These are phyloP conservation scores for Deinandra increscens DNA, from an alignment of 129 eudicot genomes.

Conservation along the genomic window DNA sequence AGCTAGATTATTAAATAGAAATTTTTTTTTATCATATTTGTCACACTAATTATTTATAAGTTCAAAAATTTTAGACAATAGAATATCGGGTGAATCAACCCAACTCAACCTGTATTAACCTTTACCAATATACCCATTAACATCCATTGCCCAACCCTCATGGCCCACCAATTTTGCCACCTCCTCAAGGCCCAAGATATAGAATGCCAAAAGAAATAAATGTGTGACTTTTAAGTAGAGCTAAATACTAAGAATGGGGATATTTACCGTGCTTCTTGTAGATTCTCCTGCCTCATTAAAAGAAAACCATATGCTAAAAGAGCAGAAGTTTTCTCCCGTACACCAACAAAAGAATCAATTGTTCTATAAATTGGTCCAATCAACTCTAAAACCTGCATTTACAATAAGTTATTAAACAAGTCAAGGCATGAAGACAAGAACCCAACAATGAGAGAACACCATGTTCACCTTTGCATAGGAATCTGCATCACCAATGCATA, in stretches of 20 bases:
- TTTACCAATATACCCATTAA: background rate
- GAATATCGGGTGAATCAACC: background rate
- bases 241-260: slow-evolving; percentile 5
- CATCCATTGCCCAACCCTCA: background rate
- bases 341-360: slow-evolving; percentile 88
- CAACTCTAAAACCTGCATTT: slow-evolving; percentile 86
- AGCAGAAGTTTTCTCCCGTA: slow-evolving; percentile 77
- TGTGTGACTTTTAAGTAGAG: slow-evolving; percentile 4
- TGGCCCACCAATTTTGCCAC: slow-evolving; percentile 10
- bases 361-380: slow-evolving; percentile 68
- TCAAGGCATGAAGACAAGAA: background rate
- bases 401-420: background rate
- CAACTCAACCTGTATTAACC: background rate
- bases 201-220: background rate
- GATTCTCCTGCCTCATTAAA: slow-evolving; percentile 87
- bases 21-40: background rate
- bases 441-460: slow-evolving; percentile 1
- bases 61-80: background rate
- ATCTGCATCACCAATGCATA: slow-evolving; percentile 92
- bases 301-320: slow-evolving; percentile 87
- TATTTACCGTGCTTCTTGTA: slow-evolving; percentile 85
- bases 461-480: slow-evolving; percentile 74
- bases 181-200: background rate
- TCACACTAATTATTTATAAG: background rate
- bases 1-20: background rate